These are phyloP conservation scores for Acidomyces sp. DNA, from an alignment of 495 filamentous ascomycete genomes.

Conservation along the genomic window DNA sequence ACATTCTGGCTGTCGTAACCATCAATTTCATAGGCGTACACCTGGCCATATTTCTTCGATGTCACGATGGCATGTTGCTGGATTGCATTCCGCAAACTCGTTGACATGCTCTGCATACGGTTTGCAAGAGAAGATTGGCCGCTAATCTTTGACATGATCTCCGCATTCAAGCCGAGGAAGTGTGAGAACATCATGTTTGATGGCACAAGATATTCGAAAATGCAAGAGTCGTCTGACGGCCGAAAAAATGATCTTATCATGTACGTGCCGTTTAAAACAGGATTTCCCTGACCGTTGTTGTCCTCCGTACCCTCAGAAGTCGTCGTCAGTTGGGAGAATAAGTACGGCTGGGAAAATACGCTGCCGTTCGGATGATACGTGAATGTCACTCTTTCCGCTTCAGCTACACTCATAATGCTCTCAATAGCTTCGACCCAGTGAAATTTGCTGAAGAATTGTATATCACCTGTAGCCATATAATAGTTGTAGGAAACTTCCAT, in stretches of 20 bases:
- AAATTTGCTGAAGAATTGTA: conserved; percentile 46
- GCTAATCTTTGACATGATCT: conserved; percentile 41
- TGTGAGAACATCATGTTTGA: conserved; percentile 56
- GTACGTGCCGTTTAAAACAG: conserved; percentile 42
- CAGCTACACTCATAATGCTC: conserved; percentile 41
- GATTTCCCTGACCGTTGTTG: conserved; percentile 46
- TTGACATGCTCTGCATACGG: conserved; percentile 40
- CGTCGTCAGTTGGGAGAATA: conserved; percentile 44
- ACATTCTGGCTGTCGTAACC: conserved; percentile 38
- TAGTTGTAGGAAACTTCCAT: conserved; percentile 48
- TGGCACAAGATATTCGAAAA: conserved; percentile 48
- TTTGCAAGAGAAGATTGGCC: conserved; percentile 31
- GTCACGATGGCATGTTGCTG: conserved; percentile 37
- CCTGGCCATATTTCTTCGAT: conserved; percentile 32
- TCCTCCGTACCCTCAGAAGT: conserved; percentile 46
- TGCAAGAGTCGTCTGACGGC: conserved; percentile 49
- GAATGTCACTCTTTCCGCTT: conserved; percentile 45
- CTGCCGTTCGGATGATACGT: conserved; percentile 45
- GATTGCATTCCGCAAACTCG: conserved; percentile 38
- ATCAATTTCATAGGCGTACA: conserved; percentile 51
- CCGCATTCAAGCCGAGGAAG: conserved; percentile 40
- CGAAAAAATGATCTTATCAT: conserved; percentile 51
- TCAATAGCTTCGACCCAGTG: conserved; percentile 45
- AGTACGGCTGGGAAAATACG: conserved; percentile 41
- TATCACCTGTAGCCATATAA: conserved; percentile 41